phyloP scores from a whole-genome alignment of 1,284 basidiomycete species.

The Pholiota adiposa region DNA sequence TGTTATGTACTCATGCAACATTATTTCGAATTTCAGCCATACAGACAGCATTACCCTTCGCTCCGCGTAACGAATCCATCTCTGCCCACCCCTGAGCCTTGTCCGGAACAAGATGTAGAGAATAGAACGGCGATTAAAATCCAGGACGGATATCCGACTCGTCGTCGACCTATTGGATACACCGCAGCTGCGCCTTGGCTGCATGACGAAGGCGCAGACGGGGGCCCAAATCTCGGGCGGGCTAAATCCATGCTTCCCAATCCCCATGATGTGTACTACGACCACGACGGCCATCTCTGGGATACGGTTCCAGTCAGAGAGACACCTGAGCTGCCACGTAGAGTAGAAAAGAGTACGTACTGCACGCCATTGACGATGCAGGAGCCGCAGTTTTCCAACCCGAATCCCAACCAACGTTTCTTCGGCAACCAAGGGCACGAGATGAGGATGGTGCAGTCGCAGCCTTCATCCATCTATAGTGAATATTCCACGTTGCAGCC shows the following conservation, averaged over 20 bases:
- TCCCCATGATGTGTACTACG: background rate
- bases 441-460: background rate
- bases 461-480: background rate
- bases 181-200: conserved; percentile 1
- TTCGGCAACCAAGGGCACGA: background rate
- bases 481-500: background rate
- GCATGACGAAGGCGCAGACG: background rate
- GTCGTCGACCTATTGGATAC: background rate
- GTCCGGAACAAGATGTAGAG: background rate
- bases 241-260: background rate
- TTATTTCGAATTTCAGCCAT: background rate
- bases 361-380: background rate
- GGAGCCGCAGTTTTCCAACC: background rate
- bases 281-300: background rate
- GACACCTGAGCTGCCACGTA: background rate
- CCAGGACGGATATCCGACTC: background rate
- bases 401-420: background rate
- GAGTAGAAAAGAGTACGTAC: background rate
- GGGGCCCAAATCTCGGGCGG: background rate
- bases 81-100: background rate
- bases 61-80: background rate
- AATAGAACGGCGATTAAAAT: background rate
- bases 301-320: background rate
- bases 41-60: background rate
- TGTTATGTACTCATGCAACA: background rate